Base-by-base conservation (phyloP, 768 basidiomycete genomes). In the Strobilomyces confusus region DNA sequence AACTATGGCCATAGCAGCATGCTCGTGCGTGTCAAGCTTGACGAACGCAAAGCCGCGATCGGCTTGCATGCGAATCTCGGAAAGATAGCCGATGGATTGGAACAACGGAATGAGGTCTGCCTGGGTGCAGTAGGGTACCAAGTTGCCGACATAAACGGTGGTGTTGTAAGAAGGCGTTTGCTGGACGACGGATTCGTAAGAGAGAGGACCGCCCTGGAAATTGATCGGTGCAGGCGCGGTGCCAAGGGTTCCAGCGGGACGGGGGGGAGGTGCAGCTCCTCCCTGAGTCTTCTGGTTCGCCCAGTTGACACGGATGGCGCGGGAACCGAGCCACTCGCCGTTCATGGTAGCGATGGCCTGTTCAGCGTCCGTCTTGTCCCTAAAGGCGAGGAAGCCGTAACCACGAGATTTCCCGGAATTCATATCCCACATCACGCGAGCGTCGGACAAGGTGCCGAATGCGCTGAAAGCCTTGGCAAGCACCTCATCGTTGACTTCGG, bases 391-490 rank as follows among this genome's bases (percentile, higher is more conserved):
- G 81, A 98, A 98, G 47, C 95, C 95, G 68, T 98, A 98, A 38
- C 95, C 95, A 64, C 95, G 88, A 65, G 89, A 92, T 77, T 98
- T 98, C 57, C 97, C 97, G 49, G 95, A 95, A 75, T 95, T 97
- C 93, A 98, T 98, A 71, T 99, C 97, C 95, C 95, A 98, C 95
- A 98, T 98, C 56, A 98, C 97, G 32, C 97, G 84, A 46, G 95
- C 95, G 72, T 99, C 97, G 48, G 92, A 95, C 74, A 99, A 80
- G 56, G 89, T 89, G 30, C 94, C 95, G 69, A 99, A 99, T 36
- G 95, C 95, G 63, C 84, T 86, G 78, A 99, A 99, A 8, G 97
- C 97, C 76, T 98, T 98, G 53, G 77, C 87, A 58, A 99, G 85
- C 50, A 98, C 92, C 17, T 95, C 94, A 64, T 99, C 97, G 70